Evolutionary conservation across 106 monocot species (phyloP), one percentile per base, ranked within the genome.

Genomic region (Triglochin maritima): DNA sequence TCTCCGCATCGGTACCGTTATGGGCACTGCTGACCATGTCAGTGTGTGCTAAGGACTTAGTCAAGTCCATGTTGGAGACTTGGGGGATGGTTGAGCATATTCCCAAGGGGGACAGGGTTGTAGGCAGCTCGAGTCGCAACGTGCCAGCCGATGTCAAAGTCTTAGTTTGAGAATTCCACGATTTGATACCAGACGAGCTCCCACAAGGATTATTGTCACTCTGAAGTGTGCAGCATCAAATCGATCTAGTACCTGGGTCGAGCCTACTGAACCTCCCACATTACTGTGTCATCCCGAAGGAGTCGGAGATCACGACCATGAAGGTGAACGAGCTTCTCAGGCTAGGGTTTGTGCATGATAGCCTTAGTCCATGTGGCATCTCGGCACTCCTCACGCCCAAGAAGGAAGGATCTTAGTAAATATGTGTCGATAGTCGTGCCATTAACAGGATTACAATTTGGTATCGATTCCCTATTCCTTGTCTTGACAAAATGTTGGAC

Each of bases 381-480:
- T 62, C 10, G 8, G 17, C 71, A 4, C 50, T 72, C 17, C 49
- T 62, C 3, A 29, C 10, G 4, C 71, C 61, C 5, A 72, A 51
- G 53, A 62, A 72, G 51, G 12, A 72, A 41, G 49, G 48, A 0
- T 4, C 41, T 2, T 71, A 29, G 60, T 7, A 6, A 0, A 71
- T 71, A 60, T 61, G 50, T 49, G 16, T 69, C 2, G 57, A 59
- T 15, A 69, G 47, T 3, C 68, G 6, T 3, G 71, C 57, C 9
- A 72, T 72, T 14, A 72, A 63, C 44, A 48, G 8, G 8, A 72
- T 72, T 44, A 72, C 41, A 7, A 4, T 72, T 10, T 50, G 54
- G 49, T 72, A 55, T 54, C 46, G 59, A 13, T 72, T 59, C 14
- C 63, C 63, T 42, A 63, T 72, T 50, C 62, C 52, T 2, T 10